Evolutionary conservation across 2,329 filamentous ascomycete species (phyloP), one percentile per base, ranked within the genome.

Genomic region (Anisogramma anomala): DNA sequence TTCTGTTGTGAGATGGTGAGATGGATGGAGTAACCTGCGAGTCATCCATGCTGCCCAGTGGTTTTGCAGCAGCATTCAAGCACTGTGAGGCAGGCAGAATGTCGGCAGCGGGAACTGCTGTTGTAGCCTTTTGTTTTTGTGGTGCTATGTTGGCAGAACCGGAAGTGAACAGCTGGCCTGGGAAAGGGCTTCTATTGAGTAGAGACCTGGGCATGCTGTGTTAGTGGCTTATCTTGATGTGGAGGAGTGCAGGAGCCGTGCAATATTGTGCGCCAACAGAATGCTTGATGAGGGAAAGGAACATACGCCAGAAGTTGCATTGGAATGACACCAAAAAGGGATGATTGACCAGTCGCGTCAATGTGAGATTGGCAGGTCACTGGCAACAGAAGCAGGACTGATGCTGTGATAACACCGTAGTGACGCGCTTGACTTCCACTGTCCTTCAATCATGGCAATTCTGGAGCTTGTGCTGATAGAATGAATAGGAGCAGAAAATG

Each of bases 291-390:
- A 26, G 15, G 10, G 19, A 22, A 10, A 14, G 11, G 7, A 3
- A 43, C 43, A 17, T 42, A 46, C 43, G 28, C 36, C 26, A 46
- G 26, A 22, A 43, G 26, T 36, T 43, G 40, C 43, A 46, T 46
- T 26, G 40, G 30, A 18, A 13, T 26, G 35, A 15, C 26, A 8
- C 13, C 13, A 26, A 37, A 9, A 7, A 17, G 15, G 5, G n/a
- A n/a, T n/a, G n/a, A n/a, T n/a, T n/a, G n/a, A n/a, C n/a, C n/a
- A n/a, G n/a, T n/a, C n/a, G n/a, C n/a, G n/a, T n/a, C n/a, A n/a
- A n/a, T n/a, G n/a, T n/a, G n/a, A n/a, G n/a, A n/a, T n/a, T n/a
- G n/a, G n/a, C n/a, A n/a, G n/a, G n/a, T n/a, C n/a, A n/a, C n/a
- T n/a, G n/a, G n/a, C n/a, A n/a, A n/a, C n/a, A n/a, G n/a, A n/a